Evolutionary conservation across 768 basidiomycete genomes (phyloP), one percentile per base, ranked within the genome.

Genomic region (Strobilomyces dryophilus): DNA sequence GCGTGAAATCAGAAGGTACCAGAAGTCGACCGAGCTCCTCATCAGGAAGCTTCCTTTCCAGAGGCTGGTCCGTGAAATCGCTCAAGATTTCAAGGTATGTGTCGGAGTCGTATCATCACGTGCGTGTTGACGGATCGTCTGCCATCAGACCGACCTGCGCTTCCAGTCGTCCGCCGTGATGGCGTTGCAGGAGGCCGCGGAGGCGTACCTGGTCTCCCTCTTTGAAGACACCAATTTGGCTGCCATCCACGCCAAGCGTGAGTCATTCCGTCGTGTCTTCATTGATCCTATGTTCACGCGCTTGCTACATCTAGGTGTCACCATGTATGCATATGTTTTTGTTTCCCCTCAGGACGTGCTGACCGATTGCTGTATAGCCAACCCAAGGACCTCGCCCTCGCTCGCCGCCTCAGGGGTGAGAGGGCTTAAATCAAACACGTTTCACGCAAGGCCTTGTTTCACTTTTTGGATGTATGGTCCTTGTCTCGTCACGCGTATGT

Each of bases 1-100:
- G 61, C 94, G 95, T 82, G 95, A 98, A 77, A 98, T 98, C 66
- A 80, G 95, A 70, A 83, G 94, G 73, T 97, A 98, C 81, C 94
- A 98, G 76, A 97, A 97, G 81, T 94, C 92, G 57, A 98, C 95
- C 60, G 95, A 98, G 81, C 87, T 99, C 61, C 84, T 98, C 66
- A 98, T 98, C 81, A 83, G 95, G 78, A 98, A 98, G 86, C 90
- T 98, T 58, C 95, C 95, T 62, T 98, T 98, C 93, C 95, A 98
- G 78, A 84, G 95, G 65, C 85, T 98, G 64, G 95, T 98, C 59
- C 92, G 92, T 80, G 88, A 94, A 76, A 93, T 94, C 62, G 91
- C 91, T n/a, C 91, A 93, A 74, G 92, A 92, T 73, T 93, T 95
- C 82, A 95, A 95, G 86, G 89, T 86, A 53, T 29, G 76, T 62